Base-by-base conservation (phyloP, 1,139 yeast species). In the Candida mesenterica region DNA sequence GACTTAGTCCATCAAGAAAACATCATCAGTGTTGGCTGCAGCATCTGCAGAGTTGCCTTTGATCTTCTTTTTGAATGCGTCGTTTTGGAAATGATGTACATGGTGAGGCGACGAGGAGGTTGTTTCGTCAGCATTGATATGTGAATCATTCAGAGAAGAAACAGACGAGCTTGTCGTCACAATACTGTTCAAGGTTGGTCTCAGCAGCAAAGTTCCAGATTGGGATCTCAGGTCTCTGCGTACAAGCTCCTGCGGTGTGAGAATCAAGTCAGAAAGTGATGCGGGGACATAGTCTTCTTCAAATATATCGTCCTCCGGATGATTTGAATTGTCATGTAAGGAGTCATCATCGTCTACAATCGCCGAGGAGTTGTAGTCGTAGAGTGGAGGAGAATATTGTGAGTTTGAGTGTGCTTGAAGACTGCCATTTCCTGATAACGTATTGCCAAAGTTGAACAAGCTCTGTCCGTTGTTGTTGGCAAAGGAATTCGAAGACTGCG, bases 281-380 rank as follows among this genome's bases (percentile, higher is more conserved):
- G 82, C 79, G 2, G 96, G 96, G 2, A 87, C 86, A 49, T 77
- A 82, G 51, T 85, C 95, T 45, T 84, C 89, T 41, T 73, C 82
- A 48, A 68, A 74, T 8, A 39, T 24, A 14, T 71, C 53, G 14
- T 48, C 58, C 20, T 49, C 53, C n/a, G 48, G 56, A n/a, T 30
- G 43, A 13, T 24, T 38, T 5, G 32, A 31, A 8, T 35, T 36
- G 33, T 37, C 40, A 23, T 42, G 37, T 17, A 26, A 35, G 24
- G 43, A 46, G 30, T 46, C 50, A 15, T 46, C 53, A 20, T 50
- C 55, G 22, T 54, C 59, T 3, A 34, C 46, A 17, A 52, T 41
- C 3, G 55, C 53, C 5, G 52, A 45, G 14, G 46, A 40, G 29
- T 42, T 45, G 24, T 31, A 32, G 23, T 36, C 41, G 34, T 40